Conservation (phyloP, 352 stramenopile species). For the Phytopythium oedochilum region DNA sequence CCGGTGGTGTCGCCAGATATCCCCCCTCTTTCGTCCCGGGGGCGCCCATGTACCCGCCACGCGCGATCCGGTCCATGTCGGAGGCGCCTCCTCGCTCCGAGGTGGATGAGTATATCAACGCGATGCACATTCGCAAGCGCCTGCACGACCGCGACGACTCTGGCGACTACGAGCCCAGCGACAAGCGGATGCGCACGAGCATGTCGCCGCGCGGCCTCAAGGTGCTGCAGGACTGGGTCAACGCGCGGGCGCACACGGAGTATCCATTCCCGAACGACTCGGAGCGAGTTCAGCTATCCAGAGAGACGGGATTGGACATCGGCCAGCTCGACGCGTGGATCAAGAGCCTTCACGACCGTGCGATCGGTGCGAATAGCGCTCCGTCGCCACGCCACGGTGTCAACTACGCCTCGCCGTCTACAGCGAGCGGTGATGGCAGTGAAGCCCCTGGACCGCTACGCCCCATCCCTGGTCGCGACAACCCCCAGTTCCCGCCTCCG, state of each 20-base stretch:
- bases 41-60: conserved; percentile 29
- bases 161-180: conserved; percentile 8
- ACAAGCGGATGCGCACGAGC: conserved; percentile 46
- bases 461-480: not conserved
- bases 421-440: not conserved
- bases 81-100: conserved; percentile 43
- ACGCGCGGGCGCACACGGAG: conserved; percentile 47
- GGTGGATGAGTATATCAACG: conserved; percentile 64
- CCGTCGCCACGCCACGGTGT: conserved; percentile 2
- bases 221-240: conserved; percentile 80
- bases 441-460: not conserved
- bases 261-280: conserved; percentile 58
- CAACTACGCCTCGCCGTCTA: not conserved
- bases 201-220: conserved; percentile 64
- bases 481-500: not conserved
- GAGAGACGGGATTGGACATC: conserved; percentile 69
- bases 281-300: conserved; percentile 71
- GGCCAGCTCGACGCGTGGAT: conserved; percentile 85
- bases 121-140: conserved; percentile 61
- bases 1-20: conserved; percentile 4
- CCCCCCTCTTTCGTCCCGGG: conserved; percentile 6
- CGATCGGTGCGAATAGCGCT: conserved; percentile 11
- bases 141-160: conserved; percentile 25
- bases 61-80: conserved; percentile 58
- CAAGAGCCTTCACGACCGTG: conserved; percentile 69